phyloP scores from a whole-genome alignment of 805 yeast genomes.

The Saitoella complicata region DNA sequence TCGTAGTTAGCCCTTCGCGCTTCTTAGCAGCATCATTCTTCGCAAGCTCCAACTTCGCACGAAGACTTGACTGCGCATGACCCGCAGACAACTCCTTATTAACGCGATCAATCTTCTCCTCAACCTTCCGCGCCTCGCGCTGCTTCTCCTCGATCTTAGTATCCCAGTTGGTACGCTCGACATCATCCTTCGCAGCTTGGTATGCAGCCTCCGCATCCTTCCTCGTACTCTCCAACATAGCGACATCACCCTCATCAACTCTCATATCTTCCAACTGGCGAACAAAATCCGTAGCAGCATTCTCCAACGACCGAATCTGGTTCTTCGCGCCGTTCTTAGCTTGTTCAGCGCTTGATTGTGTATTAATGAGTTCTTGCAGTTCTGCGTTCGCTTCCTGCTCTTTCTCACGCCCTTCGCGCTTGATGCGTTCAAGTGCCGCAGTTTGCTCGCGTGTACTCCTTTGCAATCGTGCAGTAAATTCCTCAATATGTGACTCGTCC shows the following conservation, averaged over 20 bases:
- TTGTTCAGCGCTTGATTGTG: constrained; percentile 15
- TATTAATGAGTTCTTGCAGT: constrained; percentile 16
- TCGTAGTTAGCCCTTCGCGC: constrained; percentile 18
- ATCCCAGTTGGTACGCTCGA: constrained; percentile 6
- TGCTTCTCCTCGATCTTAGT: constrained; percentile 1
- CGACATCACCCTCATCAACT: constrained; percentile 32
- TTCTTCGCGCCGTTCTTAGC: constrained; percentile 4
- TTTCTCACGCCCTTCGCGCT: constrained; percentile 19
- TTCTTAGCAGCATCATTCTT: constrained; percentile 26
- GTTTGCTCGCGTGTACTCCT: background rate
- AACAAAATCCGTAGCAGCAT: constrained; percentile 25
- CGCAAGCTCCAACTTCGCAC: constrained; percentile 36
- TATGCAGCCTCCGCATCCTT: constrained; percentile 24
- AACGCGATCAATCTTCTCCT: constrained; percentile 31
- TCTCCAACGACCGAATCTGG: constrained; percentile 9
- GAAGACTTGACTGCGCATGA: constrained; percentile 41
- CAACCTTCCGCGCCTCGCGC: constrained; percentile 9
- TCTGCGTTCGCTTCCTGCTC: constrained; percentile 11
- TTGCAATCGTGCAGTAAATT: constrained; percentile 4
- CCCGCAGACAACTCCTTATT: constrained; percentile 34
- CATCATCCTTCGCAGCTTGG: constrained; percentile 14
- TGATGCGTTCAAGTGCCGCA: constrained; percentile 7
- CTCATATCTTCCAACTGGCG: constrained; percentile 25
- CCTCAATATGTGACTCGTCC: constrained; percentile 5
- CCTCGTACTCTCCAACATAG: constrained; percentile 23